Conservation (phyloP, 2,329 filamentous ascomycete species). For the Claviceps pazoutovae region DNA sequence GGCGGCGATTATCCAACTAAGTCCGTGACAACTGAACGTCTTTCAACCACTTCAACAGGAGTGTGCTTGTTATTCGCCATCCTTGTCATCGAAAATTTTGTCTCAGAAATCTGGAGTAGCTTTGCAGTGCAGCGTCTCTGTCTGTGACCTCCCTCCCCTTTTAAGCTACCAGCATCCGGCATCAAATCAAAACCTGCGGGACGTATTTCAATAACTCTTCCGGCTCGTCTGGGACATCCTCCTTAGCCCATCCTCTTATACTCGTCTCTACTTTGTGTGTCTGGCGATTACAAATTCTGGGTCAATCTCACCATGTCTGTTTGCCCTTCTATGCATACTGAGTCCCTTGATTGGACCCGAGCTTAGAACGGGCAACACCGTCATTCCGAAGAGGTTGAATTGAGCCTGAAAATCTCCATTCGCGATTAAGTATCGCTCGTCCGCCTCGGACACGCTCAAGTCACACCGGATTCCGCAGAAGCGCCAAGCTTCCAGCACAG, state of each 20-base stretch:
- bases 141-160: too few relatives aligned
- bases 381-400: not conserved
- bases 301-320: slow-evolving; percentile 10
- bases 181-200: too few relatives aligned
- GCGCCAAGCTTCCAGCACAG: not conserved
- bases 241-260: not conserved
- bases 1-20: too few relatives aligned
- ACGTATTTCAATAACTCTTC: not conserved
- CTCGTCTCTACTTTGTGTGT: not conserved
- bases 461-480: not conserved
- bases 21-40: too few relatives aligned
- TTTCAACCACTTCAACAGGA: too few relatives aligned
- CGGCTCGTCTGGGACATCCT: not conserved
- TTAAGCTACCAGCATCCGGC: too few relatives aligned
- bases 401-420: not conserved
- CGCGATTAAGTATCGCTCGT: not conserved
- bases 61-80: too few relatives aligned
- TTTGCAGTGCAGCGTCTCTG: too few relatives aligned
- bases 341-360: slow-evolving; percentile 14
- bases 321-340: slow-evolving; percentile 7
- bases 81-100: too few relatives aligned
- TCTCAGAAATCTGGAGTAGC: too few relatives aligned
- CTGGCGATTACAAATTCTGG: not conserved
- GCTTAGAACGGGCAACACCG: slow-evolving; percentile 6
- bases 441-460: not conserved